Base-by-base conservation (phyloP, 345 rosid species). In the Aquilaria malaccensis region DNA sequence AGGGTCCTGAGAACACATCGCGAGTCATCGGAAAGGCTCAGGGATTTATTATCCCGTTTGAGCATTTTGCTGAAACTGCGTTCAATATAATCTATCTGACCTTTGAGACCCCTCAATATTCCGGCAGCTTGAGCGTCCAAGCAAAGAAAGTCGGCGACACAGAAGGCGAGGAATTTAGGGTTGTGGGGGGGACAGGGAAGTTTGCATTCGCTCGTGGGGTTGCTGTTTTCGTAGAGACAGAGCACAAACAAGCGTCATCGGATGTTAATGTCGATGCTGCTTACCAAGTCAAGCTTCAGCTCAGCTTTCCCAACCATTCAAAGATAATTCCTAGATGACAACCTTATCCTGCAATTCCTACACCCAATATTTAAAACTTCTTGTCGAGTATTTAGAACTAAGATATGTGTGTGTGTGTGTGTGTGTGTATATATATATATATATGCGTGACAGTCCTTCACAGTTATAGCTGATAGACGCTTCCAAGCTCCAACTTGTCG, bases 161-260 rank as follows among this genome's bases (percentile, higher is more conserved):
- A 64, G 50, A 70, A 22, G 85, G 85, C 57, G 85, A 87, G 59
- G 83, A 87, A 55, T 74, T 89, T 33, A 75, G 61, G 0, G 91
- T 93, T 15, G 88, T 83, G 0, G 97, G 94, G 22, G 97, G 97
- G 2, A 93, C 97, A 0, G 87, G 98, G 1, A 80, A 85, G 2
- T 87, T 93, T 5, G 96, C 96, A 0, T 89, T 89, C 65, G 88
- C 91, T 32, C 83, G 91, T 0, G 97, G 98, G 29, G 61, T 73
- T 7, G 98, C 90, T 4, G 75, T 83, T 15, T 80, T 93, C 31
- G 72, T 72, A 4, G 75, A 52, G 72, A 56, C 81, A 0, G 68
- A 33, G 5, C 5, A 37, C 7, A 37, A 37, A 37, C 5, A 5
- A 3, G 49, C 55, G 2, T n/a, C 55, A 9, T 13, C 70, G 0